Percentiles rank a stretch among this genome's conserved stretches.
Evolutionary conservation across 2,329 filamentous ascomycete genomes (phyloP).

Genomic region (Aspergillus phoenicis): DNA sequence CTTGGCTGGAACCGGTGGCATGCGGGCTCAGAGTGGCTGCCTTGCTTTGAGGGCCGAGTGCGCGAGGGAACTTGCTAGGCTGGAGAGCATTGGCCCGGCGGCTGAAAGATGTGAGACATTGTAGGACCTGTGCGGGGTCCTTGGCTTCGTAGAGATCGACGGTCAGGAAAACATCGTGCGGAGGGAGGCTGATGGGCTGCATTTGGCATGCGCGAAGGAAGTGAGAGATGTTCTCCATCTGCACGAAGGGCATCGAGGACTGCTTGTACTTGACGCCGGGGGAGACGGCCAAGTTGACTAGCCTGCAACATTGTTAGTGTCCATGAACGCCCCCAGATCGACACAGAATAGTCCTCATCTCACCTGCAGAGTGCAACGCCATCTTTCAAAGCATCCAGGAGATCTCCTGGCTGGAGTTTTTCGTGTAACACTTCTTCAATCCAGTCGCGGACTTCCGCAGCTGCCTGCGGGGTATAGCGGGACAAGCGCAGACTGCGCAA

Average conservation of each 20-base stretch:
- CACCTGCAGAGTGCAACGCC: slow-evolving; percentile 92
- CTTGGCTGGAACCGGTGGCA: slow-evolving; percentile 62
- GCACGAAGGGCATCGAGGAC: slow-evolving; percentile 94
- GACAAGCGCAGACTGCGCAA: slow-evolving; percentile 89
- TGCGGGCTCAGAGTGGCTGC: slow-evolving; percentile 66
- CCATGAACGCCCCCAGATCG: too few species aligned
- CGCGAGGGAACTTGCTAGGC: slow-evolving; percentile 70
- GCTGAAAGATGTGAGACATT: slow-evolving; percentile 90
- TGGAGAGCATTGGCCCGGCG: slow-evolving; percentile 76
- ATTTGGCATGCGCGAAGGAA: slow-evolving; percentile 87
- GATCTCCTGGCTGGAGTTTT: slow-evolving; percentile 69
- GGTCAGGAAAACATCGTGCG: slow-evolving; percentile 94
- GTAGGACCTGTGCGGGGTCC: slow-evolving; percentile 92
- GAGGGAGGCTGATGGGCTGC: slow-evolving; percentile 80
- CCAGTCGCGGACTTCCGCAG: slow-evolving; percentile 81
- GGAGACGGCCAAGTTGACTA: slow-evolving; percentile 77
- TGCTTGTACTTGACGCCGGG: slow-evolving; percentile 87
- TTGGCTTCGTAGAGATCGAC: slow-evolving; percentile 96
- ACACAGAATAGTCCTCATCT: slow-evolving; percentile 33
- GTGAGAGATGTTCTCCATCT: slow-evolving; percentile 99
- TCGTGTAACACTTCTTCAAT: slow-evolving; percentile 81
- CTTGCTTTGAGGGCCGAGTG: slow-evolving; percentile 73
- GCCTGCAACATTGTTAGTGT: slow-evolving; percentile 53
- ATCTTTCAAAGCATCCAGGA: slow-evolving; percentile 85
- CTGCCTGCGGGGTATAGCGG: slow-evolving; percentile 88